Conservation (phyloP, 2,329 filamentous ascomycete species). For the Cytospora mali region DNA sequence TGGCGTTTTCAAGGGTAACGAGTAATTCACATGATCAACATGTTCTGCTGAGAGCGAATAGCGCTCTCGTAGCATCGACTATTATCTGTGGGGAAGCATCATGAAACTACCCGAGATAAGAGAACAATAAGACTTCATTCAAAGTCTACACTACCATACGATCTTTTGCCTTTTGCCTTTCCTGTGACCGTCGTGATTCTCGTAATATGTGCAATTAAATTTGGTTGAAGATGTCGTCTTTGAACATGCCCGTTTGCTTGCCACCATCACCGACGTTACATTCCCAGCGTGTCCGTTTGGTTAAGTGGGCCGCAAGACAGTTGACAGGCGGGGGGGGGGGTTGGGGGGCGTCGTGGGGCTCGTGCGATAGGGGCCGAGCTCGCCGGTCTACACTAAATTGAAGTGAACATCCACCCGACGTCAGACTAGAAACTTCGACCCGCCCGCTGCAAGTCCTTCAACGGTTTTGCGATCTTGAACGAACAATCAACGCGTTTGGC, state of each 20-base stretch:
- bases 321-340: no score
- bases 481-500: neutral
- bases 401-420: neutral
- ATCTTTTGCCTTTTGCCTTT: neutral
- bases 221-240: no score
- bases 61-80: constrained; percentile 31
- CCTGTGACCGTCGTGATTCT: neutral
- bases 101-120: constrained; percentile 12
- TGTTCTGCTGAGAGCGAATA: constrained; percentile 12
- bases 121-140: constrained; percentile 14
- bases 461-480: neutral
- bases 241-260: neutral
- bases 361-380: neutral
- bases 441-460: no score
- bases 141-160: constrained; percentile 5
- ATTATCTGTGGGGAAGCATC: neutral
- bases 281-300: neutral
- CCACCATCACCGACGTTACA: neutral
- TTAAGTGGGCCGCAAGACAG: neutral
- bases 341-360: neutral
- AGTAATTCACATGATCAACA: neutral
- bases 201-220: constrained; percentile 1
- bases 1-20: neutral
- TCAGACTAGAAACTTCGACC: constrained; percentile 9
- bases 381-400: neutral